These are phyloP conservation scores for Cercospora brassicicola DNA, from an alignment of 2,329 filamentous ascomycete species.

Conservation along the genomic window DNA sequence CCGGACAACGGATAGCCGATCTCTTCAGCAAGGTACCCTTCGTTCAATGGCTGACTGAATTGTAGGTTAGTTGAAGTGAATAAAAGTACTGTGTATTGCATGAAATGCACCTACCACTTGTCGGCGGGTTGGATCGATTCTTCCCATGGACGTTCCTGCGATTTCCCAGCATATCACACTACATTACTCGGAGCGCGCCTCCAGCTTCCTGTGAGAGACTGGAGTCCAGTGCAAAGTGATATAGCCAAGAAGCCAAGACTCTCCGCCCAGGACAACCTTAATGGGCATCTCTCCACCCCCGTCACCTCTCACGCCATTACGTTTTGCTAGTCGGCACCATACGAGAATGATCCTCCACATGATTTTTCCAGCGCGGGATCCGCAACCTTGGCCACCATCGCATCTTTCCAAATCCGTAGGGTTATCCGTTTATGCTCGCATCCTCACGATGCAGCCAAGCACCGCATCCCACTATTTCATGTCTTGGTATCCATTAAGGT, in stretches of 20 bases:
- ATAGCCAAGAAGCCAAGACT: conserved; percentile 17
- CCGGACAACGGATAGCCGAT: neutral
- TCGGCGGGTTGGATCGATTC: neutral
- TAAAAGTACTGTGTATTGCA: neutral
- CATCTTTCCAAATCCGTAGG: conserved; percentile 14
- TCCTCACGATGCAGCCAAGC: conserved; percentile 17
- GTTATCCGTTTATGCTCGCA: conserved; percentile 12
- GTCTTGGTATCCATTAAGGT: conserved; percentile 14
- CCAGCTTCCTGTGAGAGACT: neutral
- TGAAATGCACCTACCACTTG: neutral
- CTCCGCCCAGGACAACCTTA: conserved; percentile 6
- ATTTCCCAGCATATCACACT: neutral
- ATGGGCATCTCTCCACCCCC: conserved; percentile 7
- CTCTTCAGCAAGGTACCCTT: neutral
- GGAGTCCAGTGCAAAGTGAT: neutral
- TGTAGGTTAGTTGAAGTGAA: neutral
- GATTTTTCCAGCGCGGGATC: neutral
- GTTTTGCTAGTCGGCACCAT: neutral
- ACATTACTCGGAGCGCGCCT: neutral
- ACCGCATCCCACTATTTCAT: neutral
- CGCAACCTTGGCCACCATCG: conserved; percentile 12
- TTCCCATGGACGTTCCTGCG: neutral
- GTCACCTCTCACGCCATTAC: conserved; percentile 1
- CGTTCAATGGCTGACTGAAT: neutral
- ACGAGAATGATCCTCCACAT: neutral